A percentile compares a stretch with the other conserved stretches of the same genome.
Evolutionary conservation across 768 basidiomycete genomes (phyloP).

Genomic region (Fomitopsis serialis): DNA sequence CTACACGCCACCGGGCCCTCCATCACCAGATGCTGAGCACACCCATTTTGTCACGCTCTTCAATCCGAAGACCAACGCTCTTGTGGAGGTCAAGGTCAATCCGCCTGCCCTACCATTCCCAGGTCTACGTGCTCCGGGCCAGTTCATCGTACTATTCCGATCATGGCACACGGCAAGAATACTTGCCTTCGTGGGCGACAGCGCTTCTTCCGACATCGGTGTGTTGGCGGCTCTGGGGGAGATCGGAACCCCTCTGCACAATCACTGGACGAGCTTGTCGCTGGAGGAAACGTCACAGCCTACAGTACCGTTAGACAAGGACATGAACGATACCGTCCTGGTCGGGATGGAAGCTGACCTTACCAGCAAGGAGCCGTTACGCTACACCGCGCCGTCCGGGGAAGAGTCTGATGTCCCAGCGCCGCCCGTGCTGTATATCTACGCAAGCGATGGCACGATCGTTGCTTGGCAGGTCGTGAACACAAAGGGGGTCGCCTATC

Average conservation of each 20-base stretch:
- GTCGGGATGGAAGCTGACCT: slow-evolving; percentile 63
- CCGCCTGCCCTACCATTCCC: slow-evolving; percentile 40
- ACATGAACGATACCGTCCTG: slow-evolving; percentile 65
- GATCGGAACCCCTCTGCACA: slow-evolving; percentile 16
- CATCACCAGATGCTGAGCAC: slow-evolving; percentile 35
- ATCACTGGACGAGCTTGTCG: slow-evolving; percentile 39
- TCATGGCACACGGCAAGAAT: slow-evolving; percentile 40
- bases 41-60: slow-evolving; percentile 35
- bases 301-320: slow-evolving; percentile 61
- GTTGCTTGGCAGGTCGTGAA: slow-evolving; percentile 70
- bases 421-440: slow-evolving; percentile 66
- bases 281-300: slow-evolving; percentile 48
- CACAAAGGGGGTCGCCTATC: slow-evolving; percentile 45
- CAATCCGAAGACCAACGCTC: slow-evolving; percentile 36
- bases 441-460: slow-evolving; percentile 74
- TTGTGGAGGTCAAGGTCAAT: slow-evolving; percentile 32
- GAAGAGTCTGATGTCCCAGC: slow-evolving; percentile 39
- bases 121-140: slow-evolving; percentile 40
- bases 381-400: slow-evolving; percentile 33
- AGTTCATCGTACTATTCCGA: slow-evolving; percentile 33
- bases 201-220: slow-evolving; percentile 46
- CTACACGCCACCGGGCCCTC: slow-evolving; percentile 44
- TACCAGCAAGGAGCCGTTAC: slow-evolving; percentile 40
- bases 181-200: slow-evolving; percentile 43
- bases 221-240: slow-evolving; percentile 31